Percentiles rank a stretch among this genome's conserved stretches.
phyloP scores from a whole-genome alignment of 2,329 filamentous ascomycete genomes.

The Penicillium sp. region DNA sequence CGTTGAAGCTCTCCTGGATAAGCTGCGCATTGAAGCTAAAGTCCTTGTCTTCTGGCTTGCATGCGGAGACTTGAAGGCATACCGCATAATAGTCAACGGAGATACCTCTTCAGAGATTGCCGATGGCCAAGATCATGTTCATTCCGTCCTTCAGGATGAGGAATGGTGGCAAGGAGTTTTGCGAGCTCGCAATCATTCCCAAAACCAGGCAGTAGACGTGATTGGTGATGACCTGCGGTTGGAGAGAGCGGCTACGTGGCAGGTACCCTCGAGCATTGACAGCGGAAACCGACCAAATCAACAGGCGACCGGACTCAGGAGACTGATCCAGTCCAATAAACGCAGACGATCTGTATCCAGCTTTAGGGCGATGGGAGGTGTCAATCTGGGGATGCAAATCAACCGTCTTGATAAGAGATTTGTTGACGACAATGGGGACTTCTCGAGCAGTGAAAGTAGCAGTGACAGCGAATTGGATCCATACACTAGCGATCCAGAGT shows the following conservation, averaged over 20 bases:
- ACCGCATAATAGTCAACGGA: slow-evolving; percentile 78
- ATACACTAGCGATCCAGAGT: slow-evolving; percentile 40
- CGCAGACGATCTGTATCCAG: slow-evolving; percentile 51
- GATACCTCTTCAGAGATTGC: slow-evolving; percentile 51
- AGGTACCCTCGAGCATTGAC: slow-evolving; percentile 55
- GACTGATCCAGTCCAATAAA: slow-evolving; percentile 62
- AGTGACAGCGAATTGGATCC: slow-evolving; percentile 45
- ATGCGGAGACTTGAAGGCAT: slow-evolving; percentile 68
- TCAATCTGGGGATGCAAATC: slow-evolving; percentile 73
- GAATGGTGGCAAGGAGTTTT: slow-evolving; percentile 72
- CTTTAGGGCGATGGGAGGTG: slow-evolving; percentile 53
- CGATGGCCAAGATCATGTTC: slow-evolving; percentile 61
- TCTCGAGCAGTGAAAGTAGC: slow-evolving; percentile 48
- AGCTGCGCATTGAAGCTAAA: slow-evolving; percentile 77
- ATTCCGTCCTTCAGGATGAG: slow-evolving; percentile 67
- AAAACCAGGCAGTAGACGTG: slow-evolving; percentile 15
- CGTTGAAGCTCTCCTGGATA: slow-evolving; percentile 73
- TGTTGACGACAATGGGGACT: slow-evolving; percentile 51
- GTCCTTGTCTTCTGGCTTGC: slow-evolving; percentile 81
- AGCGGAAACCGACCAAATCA: slow-evolving; percentile 46
- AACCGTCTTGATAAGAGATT: slow-evolving; percentile 65
- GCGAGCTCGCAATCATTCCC: slow-evolving; percentile 17
- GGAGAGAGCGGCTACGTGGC: slow-evolving; percentile 49
- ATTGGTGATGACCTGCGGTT: slow-evolving; percentile 27
- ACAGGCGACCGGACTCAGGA: slow-evolving; percentile 60